Evolutionary conservation across 163 green algal genomes (phyloP), one percentile per base, ranked within the genome.

Genomic region (Chlamydomonas reinhardtii): DNA sequence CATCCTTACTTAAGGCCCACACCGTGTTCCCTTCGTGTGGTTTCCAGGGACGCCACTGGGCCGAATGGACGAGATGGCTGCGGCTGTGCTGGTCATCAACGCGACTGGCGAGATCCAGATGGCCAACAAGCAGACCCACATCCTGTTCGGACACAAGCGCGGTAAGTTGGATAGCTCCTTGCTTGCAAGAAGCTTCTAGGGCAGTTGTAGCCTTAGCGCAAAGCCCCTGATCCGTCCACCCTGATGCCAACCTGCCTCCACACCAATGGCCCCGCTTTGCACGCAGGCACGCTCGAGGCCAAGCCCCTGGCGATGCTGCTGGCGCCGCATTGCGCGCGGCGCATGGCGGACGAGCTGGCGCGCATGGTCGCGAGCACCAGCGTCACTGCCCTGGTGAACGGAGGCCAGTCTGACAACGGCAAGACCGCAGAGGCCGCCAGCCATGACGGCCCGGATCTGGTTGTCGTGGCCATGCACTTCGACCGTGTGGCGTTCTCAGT

Each of bases 41-140:
- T n/a, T n/a, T 34, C 4, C 80, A 86, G 80, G 80, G 56, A 86
- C 80, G 6, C 80, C 80, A 0, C 56, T 86, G 48, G 70, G 70
- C 35, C 69, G 80, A 17, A 86, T 86, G 80, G 80, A 86, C 70
- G 80, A 86, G 34, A 73, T 86, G 70, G 27, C 54, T 22, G 73
- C 56, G 64, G 80, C 80, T 4, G 80, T 86, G 59, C 56, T 86
- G 25, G 70, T 86, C 16, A 73, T 86, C 25, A 86, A 73, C 56
- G 52, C 80, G 0, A 39, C 34, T 4, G 80, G 80, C 11, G 70
- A 86, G 27, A 59, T 86, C 24, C 80, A 86, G 39, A 66, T 86
- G 80, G 80, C 80, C n/a, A 86, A 86, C 35, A 43, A 59, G 19
- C 80, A 86, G 17, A 59, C 80, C 0, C 70, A 86, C 20, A 29